Evolutionary conservation across 2,329 filamentous ascomycete species (phyloP).

Genomic region (Trichocomaceae sp.): DNA sequence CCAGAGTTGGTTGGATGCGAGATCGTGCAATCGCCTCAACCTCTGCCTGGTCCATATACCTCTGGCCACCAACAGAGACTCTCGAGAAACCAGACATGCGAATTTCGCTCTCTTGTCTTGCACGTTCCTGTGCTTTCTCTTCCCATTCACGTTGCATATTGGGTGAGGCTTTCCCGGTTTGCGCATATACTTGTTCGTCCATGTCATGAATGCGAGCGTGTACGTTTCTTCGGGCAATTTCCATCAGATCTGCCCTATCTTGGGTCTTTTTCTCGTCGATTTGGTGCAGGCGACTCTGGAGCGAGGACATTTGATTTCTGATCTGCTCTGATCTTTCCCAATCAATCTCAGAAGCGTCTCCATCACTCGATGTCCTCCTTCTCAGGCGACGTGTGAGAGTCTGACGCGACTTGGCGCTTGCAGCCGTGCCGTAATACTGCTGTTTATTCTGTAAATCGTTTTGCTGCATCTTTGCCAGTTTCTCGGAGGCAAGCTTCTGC

Average conservation of each 20-base stretch:
- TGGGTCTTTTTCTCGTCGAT: constrained; percentile 65
- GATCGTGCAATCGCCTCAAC: constrained; percentile 72
- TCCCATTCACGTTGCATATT: constrained; percentile 72
- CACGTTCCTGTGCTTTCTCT: constrained; percentile 61
- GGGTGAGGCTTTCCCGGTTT: constrained; percentile 67
- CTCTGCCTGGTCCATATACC: constrained; percentile 68
- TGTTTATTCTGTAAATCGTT: constrained; percentile 63
- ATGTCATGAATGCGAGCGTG: constrained; percentile 68
- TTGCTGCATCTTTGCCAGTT: constrained; percentile 71
- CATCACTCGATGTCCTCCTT: constrained; percentile 62
- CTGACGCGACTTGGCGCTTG: constrained; percentile 41
- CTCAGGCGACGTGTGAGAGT: constrained; percentile 53
- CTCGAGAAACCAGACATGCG: constrained; percentile 51
- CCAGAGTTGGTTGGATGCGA: constrained; percentile 72
- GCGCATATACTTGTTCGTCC: constrained; percentile 70
- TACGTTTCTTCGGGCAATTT: constrained; percentile 80
- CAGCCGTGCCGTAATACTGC: constrained; percentile 63
- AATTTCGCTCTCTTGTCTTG: constrained; percentile 57
- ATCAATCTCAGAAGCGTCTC: constrained; percentile 54
- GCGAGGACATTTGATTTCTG: constrained; percentile 69
- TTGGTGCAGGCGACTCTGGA: constrained; percentile 61
- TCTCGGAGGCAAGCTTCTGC: constrained; percentile 76
- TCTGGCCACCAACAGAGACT: constrained; percentile 70
- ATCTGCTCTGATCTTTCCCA: constrained; percentile 65
- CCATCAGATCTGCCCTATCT: constrained; percentile 69